A percentile compares a stretch with the other conserved stretches of the same genome.
Evolutionary conservation across 2,329 filamentous ascomycete genomes (phyloP).

Genomic region (Cordyceps fumosorosea): DNA sequence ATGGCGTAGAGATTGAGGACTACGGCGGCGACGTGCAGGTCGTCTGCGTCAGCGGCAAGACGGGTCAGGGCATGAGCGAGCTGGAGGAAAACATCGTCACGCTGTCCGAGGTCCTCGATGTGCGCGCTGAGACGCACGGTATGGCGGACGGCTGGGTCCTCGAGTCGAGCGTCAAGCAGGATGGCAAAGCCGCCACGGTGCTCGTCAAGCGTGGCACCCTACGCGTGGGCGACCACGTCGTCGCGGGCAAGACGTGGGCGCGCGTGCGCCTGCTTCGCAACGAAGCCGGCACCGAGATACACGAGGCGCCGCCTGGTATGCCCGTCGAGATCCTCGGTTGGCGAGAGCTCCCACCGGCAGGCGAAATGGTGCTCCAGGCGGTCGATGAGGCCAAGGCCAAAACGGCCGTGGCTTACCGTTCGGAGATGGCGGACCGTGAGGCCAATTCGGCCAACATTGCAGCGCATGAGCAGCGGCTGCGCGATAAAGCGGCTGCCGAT

Average conservation of each 20-base stretch:
- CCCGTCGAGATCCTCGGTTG: slow-evolving; percentile 94
- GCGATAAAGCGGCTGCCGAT: slow-evolving; percentile 40
- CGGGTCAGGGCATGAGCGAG: slow-evolving; percentile 82
- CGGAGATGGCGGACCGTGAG: slow-evolving; percentile 63
- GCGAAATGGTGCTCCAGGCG: slow-evolving; percentile 81
- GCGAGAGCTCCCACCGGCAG: slow-evolving; percentile 74
- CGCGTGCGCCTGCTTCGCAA: slow-evolving; percentile 79
- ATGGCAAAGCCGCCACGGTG: slow-evolving; percentile 80
- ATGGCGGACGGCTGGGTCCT: slow-evolving; percentile 89
- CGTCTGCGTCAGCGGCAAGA: slow-evolving; percentile 87
- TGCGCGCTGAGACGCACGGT: slow-evolving; percentile 71
- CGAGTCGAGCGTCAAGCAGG: slow-evolving; percentile 80
- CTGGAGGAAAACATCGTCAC: slow-evolving; percentile 86
- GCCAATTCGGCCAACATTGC: slow-evolving; percentile 77
- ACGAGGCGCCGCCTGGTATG: slow-evolving; percentile 75
- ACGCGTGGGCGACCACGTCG: slow-evolving; percentile 70
- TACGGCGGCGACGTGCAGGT: slow-evolving; percentile 92
- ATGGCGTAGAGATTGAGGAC: slow-evolving; percentile 89
- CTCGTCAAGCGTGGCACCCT: slow-evolving; percentile 85
- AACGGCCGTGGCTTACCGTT: slow-evolving; percentile 68
- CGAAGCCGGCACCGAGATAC: slow-evolving; percentile 68
- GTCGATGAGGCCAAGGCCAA: slow-evolving; percentile 71
- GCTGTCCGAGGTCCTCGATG: slow-evolving; percentile 85
- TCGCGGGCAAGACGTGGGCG: slow-evolving; percentile 84
- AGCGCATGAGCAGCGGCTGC: slow-evolving; percentile 57